These are phyloP conservation scores for Maudiozyma humilis DNA, from an alignment of 1,139 yeast genomes.

Conservation along the genomic window DNA sequence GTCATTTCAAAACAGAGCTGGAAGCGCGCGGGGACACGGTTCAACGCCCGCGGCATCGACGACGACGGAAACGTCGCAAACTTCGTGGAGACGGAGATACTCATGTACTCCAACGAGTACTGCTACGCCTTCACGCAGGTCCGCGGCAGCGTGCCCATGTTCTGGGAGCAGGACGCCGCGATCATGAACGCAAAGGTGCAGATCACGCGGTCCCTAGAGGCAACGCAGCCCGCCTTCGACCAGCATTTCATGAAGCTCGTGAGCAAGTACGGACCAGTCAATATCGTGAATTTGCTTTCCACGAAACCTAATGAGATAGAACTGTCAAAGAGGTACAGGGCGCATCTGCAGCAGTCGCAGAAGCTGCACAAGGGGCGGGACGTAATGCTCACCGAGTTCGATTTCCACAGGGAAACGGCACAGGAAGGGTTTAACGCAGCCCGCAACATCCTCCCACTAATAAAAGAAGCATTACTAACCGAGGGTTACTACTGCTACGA, in stretches of 20 bases:
- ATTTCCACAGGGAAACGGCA: conserved; percentile 87
- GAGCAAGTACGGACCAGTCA: conserved; percentile 76
- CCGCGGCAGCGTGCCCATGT: conserved; percentile 90
- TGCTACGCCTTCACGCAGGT: conserved; percentile 75
- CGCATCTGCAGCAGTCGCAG: conserved; percentile 38
- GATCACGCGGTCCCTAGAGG: conserved; percentile 80
- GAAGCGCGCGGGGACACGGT: conserved; percentile 93
- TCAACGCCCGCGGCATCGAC: conserved; percentile 88
- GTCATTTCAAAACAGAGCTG: conserved; percentile 89
- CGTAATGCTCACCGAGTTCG: conserved; percentile 68
- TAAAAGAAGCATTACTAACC: conserved; percentile 58
- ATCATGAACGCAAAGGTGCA: conserved; percentile 76
- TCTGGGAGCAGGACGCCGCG: conserved; percentile 96
- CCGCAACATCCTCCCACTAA: conserved; percentile 52
- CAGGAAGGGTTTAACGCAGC: conserved; percentile 86
- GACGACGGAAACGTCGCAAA: conserved; percentile 94
- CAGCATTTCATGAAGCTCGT: conserved; percentile 66
- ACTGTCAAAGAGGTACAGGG: conserved; percentile 57
- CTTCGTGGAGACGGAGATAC: conserved; percentile 89
- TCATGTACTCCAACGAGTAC: conserved; percentile 50
- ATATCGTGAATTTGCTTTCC: conserved; percentile 75
- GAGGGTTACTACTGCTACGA: conserved; percentile 77
- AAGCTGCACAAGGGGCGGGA: conserved; percentile 37
- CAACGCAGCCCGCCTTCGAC: conserved; percentile 84
- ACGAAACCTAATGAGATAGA: conserved; percentile 71